These are phyloP conservation scores for Yarrowia divulgata DNA, from an alignment of 805 yeast species.

Conservation along the genomic window DNA sequence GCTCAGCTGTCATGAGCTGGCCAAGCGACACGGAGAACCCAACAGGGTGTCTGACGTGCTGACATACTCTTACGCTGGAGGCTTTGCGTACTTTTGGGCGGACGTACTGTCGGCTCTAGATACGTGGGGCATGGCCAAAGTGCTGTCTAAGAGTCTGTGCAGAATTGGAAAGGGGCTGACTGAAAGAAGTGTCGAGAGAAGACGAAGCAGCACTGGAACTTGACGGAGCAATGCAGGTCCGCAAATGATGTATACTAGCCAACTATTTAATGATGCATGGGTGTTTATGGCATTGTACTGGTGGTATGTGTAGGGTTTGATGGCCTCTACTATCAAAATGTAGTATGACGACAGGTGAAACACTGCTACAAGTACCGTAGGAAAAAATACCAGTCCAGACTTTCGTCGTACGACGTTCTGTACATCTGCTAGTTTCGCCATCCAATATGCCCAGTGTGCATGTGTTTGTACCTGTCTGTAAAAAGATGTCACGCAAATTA, in stretches of 20 bases:
- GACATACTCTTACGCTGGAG: slow-evolving; percentile 40
- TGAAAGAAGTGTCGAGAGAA: slow-evolving; percentile 27
- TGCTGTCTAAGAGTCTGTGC: slow-evolving; percentile 43
- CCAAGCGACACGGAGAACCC: slow-evolving; percentile 28
- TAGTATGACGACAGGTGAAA: too few species aligned
- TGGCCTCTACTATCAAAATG: too few species aligned
- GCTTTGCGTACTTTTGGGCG: slow-evolving; percentile 46
- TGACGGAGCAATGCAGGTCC: not conserved
- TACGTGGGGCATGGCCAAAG: slow-evolving; percentile 46
- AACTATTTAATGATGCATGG: slow-evolving; percentile 18
- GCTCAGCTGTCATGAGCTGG: slow-evolving; percentile 33
- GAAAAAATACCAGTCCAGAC: too few species aligned
- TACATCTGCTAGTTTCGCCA: too few species aligned
- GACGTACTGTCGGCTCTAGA: slow-evolving; percentile 45
- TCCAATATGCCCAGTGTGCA: too few species aligned
- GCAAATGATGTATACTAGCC: slow-evolving; percentile 20
- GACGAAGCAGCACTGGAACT: slow-evolving; percentile 25
- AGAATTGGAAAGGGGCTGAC: slow-evolving; percentile 36
- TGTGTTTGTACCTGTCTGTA: too few species aligned
- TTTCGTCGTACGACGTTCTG: too few species aligned
- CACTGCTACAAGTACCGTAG: too few species aligned
- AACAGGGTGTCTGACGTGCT: slow-evolving; percentile 2
- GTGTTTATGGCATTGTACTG: too few species aligned
- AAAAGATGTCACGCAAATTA: too few species aligned
- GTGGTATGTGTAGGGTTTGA: too few species aligned